phyloP scores from a whole-genome alignment of 192 early-diverging fungal species.

The Coemansia erecta region DNA sequence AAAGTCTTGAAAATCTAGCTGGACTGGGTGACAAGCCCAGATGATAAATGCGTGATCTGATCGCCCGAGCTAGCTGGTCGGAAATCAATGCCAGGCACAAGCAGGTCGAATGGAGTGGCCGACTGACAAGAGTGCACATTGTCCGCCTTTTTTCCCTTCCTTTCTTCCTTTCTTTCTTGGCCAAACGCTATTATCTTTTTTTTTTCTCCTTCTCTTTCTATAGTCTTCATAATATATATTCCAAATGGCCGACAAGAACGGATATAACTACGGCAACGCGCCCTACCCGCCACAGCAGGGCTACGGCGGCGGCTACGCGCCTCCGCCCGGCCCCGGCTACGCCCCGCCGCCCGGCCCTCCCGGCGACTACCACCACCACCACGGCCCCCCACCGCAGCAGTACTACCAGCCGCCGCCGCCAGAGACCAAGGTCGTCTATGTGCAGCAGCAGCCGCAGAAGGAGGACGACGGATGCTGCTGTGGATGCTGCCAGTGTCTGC shows the following conservation, averaged over 20 bases:
- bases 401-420: conserved; percentile 3
- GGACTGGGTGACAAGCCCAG: too few species aligned
- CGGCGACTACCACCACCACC: conserved; percentile 15
- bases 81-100: too few species aligned
- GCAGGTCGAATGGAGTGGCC: too few species aligned
- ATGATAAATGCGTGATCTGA: too few species aligned
- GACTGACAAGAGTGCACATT: neutral
- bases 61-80: too few species aligned
- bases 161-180: conserved; percentile 4
- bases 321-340: neutral
- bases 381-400: conserved; percentile 5
- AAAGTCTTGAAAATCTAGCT: too few species aligned
- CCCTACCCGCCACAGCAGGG: conserved; percentile 2
- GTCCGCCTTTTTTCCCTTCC: neutral
- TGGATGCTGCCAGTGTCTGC: conserved; percentile 16
- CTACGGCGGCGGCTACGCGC: neutral
- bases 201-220: conserved; percentile 8
- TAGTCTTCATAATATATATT: neutral
- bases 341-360: conserved; percentile 3
- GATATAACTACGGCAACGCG: neutral
- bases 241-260: conserved; percentile 2
- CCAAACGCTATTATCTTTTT: neutral
- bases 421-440: conserved; percentile 9
- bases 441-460: conserved; percentile 16
- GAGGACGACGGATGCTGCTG: conserved; percentile 12